Evolutionary conservation across 2,329 filamentous ascomycete genomes (phyloP).

Genomic region (Fusarium compactum): DNA sequence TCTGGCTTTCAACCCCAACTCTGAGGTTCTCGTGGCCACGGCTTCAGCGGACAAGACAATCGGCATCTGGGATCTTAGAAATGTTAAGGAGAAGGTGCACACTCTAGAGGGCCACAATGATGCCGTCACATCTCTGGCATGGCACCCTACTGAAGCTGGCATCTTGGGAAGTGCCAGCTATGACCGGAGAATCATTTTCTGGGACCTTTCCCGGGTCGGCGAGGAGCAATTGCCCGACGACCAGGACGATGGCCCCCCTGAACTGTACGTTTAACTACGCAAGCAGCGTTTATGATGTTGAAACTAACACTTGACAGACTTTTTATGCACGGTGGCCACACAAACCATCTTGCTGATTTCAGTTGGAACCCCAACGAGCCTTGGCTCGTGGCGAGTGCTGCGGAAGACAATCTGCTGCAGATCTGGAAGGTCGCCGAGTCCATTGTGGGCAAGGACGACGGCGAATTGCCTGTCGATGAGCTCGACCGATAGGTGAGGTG

Average conservation of each 20-base stretch:
- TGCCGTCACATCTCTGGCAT: constrained; percentile 90
- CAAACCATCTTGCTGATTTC: constrained; percentile 95
- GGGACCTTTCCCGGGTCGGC: constrained; percentile 92
- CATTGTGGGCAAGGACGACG: constrained; percentile 82
- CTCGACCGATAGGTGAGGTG: constrained; percentile 70
- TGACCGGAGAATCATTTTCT: constrained; percentile 93
- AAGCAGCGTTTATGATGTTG: background rate
- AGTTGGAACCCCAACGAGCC: constrained; percentile 98
- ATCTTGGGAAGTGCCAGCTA: constrained; percentile 93
- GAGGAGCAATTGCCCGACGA: constrained; percentile 97
- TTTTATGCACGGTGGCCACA: constrained; percentile 99
- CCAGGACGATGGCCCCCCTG: constrained; percentile 92
- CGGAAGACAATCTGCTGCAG: constrained; percentile 96
- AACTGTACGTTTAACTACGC: constrained; percentile 74
- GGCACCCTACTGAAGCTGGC: constrained; percentile 91
- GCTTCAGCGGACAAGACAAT: constrained; percentile 96
- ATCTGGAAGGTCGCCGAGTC: constrained; percentile 90
- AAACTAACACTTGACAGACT: constrained; percentile 64
- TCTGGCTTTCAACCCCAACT: constrained; percentile 92
- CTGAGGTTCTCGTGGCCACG: constrained; percentile 91
- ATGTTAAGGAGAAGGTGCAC: constrained; percentile 90
- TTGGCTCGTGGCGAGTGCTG: constrained; percentile 95
- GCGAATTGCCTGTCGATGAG: constrained; percentile 81
- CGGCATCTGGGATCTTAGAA: constrained; percentile 93
- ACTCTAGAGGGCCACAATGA: constrained; percentile 89